Percentiles rank a stretch among this genome's conserved stretches.
Conservation (phyloP, 768 basidiomycete species). For the Cystobasidium tubakii region DNA sequence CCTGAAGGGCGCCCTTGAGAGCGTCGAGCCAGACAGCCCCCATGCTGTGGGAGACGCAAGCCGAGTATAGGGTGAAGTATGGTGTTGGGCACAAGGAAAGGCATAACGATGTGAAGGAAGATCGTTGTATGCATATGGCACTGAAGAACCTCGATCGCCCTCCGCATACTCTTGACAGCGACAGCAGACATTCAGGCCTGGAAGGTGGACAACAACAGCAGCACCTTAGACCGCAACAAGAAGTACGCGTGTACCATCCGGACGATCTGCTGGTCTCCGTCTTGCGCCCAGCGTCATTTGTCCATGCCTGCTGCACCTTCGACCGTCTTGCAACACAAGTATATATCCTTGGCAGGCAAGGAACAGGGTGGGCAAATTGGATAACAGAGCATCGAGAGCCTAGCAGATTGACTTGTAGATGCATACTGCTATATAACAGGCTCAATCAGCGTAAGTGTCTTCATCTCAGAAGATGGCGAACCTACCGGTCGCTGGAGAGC, state of each 20-base stretch:
- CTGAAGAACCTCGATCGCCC: neutral
- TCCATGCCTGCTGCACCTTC: neutral
- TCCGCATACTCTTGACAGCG: too few species aligned
- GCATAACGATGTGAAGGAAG: too few species aligned
- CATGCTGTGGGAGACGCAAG: neutral
- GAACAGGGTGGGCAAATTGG: neutral
- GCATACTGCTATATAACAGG: too few species aligned
- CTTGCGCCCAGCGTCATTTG: neutral
- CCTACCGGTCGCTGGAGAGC: slow-evolving; percentile 15
- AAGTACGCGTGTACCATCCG: neutral
- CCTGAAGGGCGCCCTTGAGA: slow-evolving; percentile 16
- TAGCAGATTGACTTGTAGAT: too few species aligned
- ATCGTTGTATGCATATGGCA: too few species aligned
- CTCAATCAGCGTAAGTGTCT: slow-evolving; percentile 19
- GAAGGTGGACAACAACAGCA: neutral
- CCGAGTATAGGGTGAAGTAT: neutral
- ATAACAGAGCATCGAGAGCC: too few species aligned
- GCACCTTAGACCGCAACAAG: neutral
- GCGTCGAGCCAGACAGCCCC: slow-evolving; percentile 1
- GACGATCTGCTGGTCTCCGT: neutral
- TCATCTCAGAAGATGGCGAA: slow-evolving; percentile 15
- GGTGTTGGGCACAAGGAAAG: neutral
- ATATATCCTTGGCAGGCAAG: neutral
- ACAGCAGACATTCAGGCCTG: too few species aligned
- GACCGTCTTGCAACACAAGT: slow-evolving; percentile 7